Evolutionary conservation across 2,329 filamentous ascomycete genomes (phyloP).

Genomic region (Cladophialophora chaetospira): DNA sequence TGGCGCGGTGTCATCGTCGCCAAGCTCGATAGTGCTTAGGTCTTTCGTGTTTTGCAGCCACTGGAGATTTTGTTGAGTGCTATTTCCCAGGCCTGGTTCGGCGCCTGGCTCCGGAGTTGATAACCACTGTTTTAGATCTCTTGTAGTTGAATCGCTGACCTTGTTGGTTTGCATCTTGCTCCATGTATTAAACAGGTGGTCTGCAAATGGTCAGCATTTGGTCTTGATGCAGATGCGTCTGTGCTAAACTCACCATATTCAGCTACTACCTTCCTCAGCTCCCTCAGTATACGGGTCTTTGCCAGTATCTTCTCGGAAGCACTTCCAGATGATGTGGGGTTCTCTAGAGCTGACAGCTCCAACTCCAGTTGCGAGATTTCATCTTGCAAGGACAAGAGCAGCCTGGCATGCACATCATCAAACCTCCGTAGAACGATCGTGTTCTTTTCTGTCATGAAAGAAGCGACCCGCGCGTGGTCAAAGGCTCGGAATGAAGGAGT

Average conservation of each 20-base stretch:
- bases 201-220: constrained; percentile 19
- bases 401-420: constrained; percentile 35
- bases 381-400: constrained; percentile 41
- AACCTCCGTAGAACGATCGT: constrained; percentile 40
- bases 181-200: constrained; percentile 34
- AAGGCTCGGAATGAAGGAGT: constrained; percentile 5
- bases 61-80: constrained; percentile 26
- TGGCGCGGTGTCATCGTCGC: constrained; percentile 13
- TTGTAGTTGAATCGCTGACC: constrained; percentile 24
- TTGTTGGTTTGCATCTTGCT: constrained; percentile 31
- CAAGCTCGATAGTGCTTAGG: constrained; percentile 27
- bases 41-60: constrained; percentile 32
- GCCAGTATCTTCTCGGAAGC: constrained; percentile 22
- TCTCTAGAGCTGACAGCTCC: constrained; percentile 36
- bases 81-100: constrained; percentile 20
- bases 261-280: constrained; percentile 30
- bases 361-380: constrained; percentile 38
- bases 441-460: constrained; percentile 32
- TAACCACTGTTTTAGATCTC: constrained; percentile 28
- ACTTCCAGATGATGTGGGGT: constrained; percentile 5
- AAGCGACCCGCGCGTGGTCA: constrained; percentile 28
- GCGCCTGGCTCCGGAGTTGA: constrained; percentile 18
- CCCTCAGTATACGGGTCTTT: constrained; percentile 30
- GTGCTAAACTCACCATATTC: constrained; percentile 32
- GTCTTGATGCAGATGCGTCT: neutral